phyloP scores from a whole-genome alignment of 2,329 filamentous ascomycete species.

The Pyrenochaeta sp. region DNA sequence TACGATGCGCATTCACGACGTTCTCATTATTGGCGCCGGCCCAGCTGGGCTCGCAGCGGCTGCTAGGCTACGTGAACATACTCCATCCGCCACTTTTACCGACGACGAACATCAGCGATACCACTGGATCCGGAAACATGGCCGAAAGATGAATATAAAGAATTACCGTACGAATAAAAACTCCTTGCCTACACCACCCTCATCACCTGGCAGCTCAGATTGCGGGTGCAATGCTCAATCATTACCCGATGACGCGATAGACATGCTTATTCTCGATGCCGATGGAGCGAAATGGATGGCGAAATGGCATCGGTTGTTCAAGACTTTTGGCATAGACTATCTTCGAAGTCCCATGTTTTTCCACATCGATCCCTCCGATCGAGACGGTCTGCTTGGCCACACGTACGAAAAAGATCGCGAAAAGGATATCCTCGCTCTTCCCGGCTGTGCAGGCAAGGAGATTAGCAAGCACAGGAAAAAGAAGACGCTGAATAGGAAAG shows the following conservation, averaged over 20 bases:
- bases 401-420: constrained; percentile 69
- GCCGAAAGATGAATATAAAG: constrained; percentile 66
- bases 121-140: constrained; percentile 76
- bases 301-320: constrained; percentile 75
- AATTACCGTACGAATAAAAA: constrained; percentile 56
- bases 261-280: constrained; percentile 70
- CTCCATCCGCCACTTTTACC: constrained; percentile 81
- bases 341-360: constrained; percentile 84
- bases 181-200: constrained; percentile 34
- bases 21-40: constrained; percentile 76
- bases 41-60: constrained; percentile 79
- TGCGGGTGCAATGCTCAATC: constrained; percentile 21
- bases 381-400: constrained; percentile 76
- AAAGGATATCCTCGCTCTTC: constrained; percentile 72
- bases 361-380: constrained; percentile 78
- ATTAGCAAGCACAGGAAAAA: constrained; percentile 78
- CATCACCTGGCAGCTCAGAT: constrained; percentile 29
- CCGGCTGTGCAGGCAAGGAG: constrained; percentile 79
- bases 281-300: constrained; percentile 71
- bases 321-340: constrained; percentile 73
- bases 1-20: constrained; percentile 62
- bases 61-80: constrained; percentile 74
- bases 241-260: constrained; percentile 16
- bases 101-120: constrained; percentile 85
- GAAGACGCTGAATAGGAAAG: constrained; percentile 63